Conservation (phyloP, 2,329 filamentous ascomycete species). For the Verticillium nubilum region DNA sequence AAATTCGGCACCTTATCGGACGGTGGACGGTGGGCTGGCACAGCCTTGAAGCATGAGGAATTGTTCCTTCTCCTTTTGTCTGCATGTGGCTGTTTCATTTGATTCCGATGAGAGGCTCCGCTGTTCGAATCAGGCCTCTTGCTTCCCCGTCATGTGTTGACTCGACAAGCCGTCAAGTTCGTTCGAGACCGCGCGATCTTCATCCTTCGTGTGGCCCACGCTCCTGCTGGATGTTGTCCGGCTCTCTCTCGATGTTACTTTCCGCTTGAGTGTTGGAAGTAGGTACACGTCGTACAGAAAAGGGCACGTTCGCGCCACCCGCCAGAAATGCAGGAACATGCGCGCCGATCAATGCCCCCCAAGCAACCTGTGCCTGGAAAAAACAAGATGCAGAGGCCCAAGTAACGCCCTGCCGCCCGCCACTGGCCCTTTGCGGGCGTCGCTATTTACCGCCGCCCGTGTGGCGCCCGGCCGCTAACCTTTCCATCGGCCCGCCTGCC, state of each 20-base stretch:
- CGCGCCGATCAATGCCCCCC: not conserved
- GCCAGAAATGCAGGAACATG: not conserved
- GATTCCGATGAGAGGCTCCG: not conserved
- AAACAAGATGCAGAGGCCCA: too few species aligned
- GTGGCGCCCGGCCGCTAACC: not conserved
- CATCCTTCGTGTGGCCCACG: not conserved
- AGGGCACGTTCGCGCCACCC: not conserved
- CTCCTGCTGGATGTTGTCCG: not conserved
- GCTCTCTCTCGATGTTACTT: too few species aligned
- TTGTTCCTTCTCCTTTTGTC: not conserved
- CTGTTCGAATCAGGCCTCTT: not conserved
- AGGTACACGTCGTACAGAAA: too few species aligned
- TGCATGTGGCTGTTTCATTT: not conserved
- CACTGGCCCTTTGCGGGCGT: not conserved
- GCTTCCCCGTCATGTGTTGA: not conserved
- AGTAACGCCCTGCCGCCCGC: not conserved
- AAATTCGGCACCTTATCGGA: not conserved
- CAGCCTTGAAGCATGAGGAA: not conserved
- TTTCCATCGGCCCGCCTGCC: not conserved
- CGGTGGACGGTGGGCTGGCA: not conserved
- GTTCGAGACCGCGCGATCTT: not conserved
- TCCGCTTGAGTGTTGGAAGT: too few species aligned
- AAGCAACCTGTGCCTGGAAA: not conserved
- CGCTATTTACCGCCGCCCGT: not conserved
- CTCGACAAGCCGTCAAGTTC: not conserved